phyloP scores from a whole-genome alignment of 2,329 filamentous ascomycete genomes.

The Microcyclosporella mali region DNA sequence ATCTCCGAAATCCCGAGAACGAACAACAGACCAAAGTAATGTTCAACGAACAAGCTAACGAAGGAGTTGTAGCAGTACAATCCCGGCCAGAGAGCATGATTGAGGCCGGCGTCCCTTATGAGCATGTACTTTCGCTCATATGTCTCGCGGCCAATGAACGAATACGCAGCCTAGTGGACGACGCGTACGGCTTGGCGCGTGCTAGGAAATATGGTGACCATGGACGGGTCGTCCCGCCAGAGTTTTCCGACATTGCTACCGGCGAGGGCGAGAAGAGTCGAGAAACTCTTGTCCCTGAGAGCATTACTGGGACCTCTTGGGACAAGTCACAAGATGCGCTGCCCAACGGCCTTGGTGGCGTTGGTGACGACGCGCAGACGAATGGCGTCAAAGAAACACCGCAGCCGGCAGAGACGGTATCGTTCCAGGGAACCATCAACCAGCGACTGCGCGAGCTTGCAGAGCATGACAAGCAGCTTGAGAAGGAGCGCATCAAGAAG shows the following conservation, averaged over 20 bases:
- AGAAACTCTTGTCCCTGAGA: constrained; percentile 35
- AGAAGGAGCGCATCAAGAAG: constrained; percentile 55
- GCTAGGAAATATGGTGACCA: constrained; percentile 73
- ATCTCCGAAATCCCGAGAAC: constrained; percentile 27
- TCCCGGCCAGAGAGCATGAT: constrained; percentile 46
- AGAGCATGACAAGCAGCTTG: constrained; percentile 60
- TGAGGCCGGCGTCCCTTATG: constrained; percentile 62
- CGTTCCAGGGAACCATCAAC: constrained; percentile 41
- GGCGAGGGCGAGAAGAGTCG: constrained; percentile 37
- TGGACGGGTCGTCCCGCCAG: constrained; percentile 68
- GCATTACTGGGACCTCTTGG: constrained; percentile 29
- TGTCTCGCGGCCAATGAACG: constrained; percentile 79
- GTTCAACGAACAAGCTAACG: constrained; percentile 23
- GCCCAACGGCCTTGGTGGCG: constrained; percentile 4
- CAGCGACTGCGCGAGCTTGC: constrained; percentile 56
- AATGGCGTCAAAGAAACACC: constrained; percentile 26
- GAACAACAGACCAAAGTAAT: constrained; percentile 21
- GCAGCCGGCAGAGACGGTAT: constrained; percentile 38
- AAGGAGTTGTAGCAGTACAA: constrained; percentile 25
- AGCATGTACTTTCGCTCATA: constrained; percentile 75
- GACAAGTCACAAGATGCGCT: constrained; percentile 18
- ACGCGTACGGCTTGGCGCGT: constrained; percentile 63
- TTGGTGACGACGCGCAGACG: constrained; percentile 18
- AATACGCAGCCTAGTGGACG: constrained; percentile 67
- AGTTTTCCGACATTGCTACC: constrained; percentile 67